These are phyloP conservation scores for Pleomassaria siparia DNA, from an alignment of 2,329 filamentous ascomycete genomes.

Conservation along the genomic window DNA sequence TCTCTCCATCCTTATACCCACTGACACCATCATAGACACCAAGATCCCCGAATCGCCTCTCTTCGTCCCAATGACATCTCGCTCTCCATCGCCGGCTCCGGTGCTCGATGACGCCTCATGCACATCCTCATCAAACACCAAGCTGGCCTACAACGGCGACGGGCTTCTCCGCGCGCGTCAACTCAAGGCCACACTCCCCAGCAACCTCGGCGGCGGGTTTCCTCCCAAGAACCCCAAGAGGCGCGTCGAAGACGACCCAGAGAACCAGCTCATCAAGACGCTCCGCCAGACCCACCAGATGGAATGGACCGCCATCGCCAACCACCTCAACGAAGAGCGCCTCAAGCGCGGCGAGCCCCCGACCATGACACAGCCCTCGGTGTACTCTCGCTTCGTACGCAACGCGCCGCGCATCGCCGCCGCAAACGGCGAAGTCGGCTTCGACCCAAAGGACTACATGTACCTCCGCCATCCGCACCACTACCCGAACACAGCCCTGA, in stretches of 20 bases:
- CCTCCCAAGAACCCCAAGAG: conserved; percentile 11
- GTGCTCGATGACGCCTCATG: too few relatives aligned
- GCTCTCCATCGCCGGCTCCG: too few relatives aligned
- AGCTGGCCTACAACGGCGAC: too few relatives aligned
- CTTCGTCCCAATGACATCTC: too few relatives aligned
- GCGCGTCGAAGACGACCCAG: conserved; percentile 24
- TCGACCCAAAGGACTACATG: conserved; percentile 37
- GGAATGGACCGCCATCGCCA: conserved; percentile 32
- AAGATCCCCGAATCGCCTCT: too few relatives aligned
- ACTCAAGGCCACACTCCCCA: conserved; percentile 18
- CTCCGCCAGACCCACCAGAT: conserved; percentile 29
- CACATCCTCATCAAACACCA: too few relatives aligned
- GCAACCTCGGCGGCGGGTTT: conserved; percentile 15
- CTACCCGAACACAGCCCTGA: conserved; percentile 5
- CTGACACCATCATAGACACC: too few relatives aligned
- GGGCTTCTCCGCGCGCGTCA: conserved; percentile 18
- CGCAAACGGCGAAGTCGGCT: conserved; percentile 30
- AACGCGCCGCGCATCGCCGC: conserved; percentile 28
- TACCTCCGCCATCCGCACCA: conserved; percentile 27
- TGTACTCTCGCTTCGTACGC: conserved; percentile 43
- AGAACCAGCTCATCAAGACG: conserved; percentile 35
- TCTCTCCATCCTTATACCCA: too few relatives aligned
- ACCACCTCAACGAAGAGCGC: conserved; percentile 28
- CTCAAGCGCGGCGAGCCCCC: conserved; percentile 13
- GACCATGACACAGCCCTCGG: conserved; percentile 28